These are phyloP conservation scores for Cercophora scortea DNA, from an alignment of 495 filamentous ascomycete genomes.

Conservation along the genomic window DNA sequence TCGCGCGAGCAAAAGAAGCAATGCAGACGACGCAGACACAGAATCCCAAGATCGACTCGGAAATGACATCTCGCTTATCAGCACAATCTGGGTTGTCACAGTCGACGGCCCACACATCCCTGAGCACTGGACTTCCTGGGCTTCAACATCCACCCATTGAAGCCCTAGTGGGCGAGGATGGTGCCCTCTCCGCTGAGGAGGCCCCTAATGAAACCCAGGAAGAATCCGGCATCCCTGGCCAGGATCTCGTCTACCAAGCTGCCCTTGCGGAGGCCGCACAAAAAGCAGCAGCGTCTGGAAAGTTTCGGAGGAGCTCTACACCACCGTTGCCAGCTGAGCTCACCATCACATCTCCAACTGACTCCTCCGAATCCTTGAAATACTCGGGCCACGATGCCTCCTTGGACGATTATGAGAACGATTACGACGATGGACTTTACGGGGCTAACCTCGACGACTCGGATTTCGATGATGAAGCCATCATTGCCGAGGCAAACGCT, in stretches of 20 bases:
- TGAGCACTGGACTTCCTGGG: constrained; percentile 23
- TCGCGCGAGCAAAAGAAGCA: constrained; percentile 34
- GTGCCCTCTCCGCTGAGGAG: constrained; percentile 8
- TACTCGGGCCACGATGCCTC: constrained; percentile 22
- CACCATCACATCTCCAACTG: constrained; percentile 37
- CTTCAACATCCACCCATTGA: constrained; percentile 9
- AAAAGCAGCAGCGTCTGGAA: constrained; percentile 60
- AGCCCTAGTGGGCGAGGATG: constrained; percentile 5
- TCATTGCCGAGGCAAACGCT: constrained; percentile 92
- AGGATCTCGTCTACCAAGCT: constrained; percentile 67
- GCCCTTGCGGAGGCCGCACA: constrained; percentile 74
- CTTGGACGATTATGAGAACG: constrained; percentile 35
- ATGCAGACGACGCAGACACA: constrained; percentile 20
- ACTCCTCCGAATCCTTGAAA: constrained; percentile 22
- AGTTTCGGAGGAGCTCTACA: constrained; percentile 55
- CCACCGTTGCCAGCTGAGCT: constrained; percentile 41
- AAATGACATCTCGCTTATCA: constrained; percentile 27
- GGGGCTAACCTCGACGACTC: constrained; percentile 29
- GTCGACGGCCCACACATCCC: constrained; percentile 29
- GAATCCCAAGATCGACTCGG: constrained; percentile 31
- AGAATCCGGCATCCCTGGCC: constrained; percentile 15
- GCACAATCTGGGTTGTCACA: constrained; percentile 32
- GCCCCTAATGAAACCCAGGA: constrained; percentile 8
- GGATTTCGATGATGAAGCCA: constrained; percentile 69
- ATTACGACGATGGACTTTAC: constrained; percentile 30